A percentile compares a stretch with the other conserved stretches of the same genome.
phyloP scores from a whole-genome alignment of 345 rosid species.

The Passiflora organensis region DNA sequence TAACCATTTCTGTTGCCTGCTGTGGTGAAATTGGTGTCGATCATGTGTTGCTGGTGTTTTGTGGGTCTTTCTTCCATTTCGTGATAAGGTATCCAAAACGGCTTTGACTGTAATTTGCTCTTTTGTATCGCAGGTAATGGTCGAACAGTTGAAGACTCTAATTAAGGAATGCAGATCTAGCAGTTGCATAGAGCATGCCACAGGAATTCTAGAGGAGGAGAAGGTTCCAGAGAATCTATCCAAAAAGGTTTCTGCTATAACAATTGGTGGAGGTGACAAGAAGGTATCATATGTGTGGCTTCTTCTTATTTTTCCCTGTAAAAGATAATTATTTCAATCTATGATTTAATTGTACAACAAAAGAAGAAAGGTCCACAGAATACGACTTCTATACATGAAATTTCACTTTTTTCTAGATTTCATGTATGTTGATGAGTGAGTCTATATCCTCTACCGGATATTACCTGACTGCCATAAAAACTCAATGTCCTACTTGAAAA shows the following conservation, averaged over 20 bases:
- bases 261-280: constrained; percentile 51
- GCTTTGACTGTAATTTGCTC: constrained; percentile 5
- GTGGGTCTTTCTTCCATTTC: background rate
- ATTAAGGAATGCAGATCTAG: constrained; percentile 69
- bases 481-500: no score
- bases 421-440: background rate
- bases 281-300: constrained; percentile 39
- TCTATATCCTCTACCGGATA: no score
- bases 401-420: background rate
- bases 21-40: background rate
- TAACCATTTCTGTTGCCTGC: background rate
- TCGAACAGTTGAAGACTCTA: constrained; percentile 57
- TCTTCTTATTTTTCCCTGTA: background rate
- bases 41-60: background rate
- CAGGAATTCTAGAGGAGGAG: constrained; percentile 68
- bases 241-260: constrained; percentile 61
- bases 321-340: no score
- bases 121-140: constrained; percentile 36
- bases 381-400: background rate
- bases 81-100: background rate
- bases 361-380: background rate
- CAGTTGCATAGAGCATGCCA: constrained; percentile 92
- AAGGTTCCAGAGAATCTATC: constrained; percentile 80
- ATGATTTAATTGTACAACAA: background rate
- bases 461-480: no score